phyloP scores from a whole-genome alignment of 1,284 basidiomycete genomes.

The Leccinum subrobustum region DNA sequence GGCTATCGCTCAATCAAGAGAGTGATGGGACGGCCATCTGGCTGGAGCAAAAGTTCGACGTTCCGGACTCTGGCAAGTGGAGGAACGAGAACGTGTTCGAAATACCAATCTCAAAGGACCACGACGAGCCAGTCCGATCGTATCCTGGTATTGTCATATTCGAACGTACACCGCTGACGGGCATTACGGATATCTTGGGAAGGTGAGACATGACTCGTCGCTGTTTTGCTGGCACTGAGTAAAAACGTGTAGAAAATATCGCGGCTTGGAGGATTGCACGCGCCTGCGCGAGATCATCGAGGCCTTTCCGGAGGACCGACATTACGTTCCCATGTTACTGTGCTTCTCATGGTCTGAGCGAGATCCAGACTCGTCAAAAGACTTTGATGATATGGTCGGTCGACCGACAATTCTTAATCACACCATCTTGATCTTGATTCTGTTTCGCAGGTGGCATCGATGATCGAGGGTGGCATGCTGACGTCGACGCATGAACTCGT shows the following conservation, averaged over 20 bases:
- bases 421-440: slow-evolving; percentile 1
- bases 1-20: slow-evolving; percentile 71
- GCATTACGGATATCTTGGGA: slow-evolving; percentile 61
- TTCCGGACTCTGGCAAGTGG: slow-evolving; percentile 63
- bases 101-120: slow-evolving; percentile 38
- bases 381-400: slow-evolving; percentile 53
- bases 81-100: slow-evolving; percentile 55
- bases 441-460: slow-evolving; percentile 42
- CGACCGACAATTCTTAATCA: neutral
- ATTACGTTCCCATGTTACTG: slow-evolving; percentile 59
- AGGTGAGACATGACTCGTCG: slow-evolving; percentile 40
- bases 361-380: slow-evolving; percentile 37
- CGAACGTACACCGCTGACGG: slow-evolving; percentile 64
- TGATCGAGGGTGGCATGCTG: slow-evolving; percentile 44
- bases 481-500: slow-evolving; percentile 43
- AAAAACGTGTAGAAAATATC: slow-evolving; percentile 56
- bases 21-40: slow-evolving; percentile 74
- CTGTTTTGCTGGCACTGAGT: slow-evolving; percentile 5
- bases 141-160: slow-evolving; percentile 70
- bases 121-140: slow-evolving; percentile 3
- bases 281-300: slow-evolving; percentile 63
- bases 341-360: slow-evolving; percentile 57
- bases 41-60: slow-evolving; percentile 70
- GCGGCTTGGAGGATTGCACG: slow-evolving; percentile 66
- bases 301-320: slow-evolving; percentile 48